Conservation (phyloP, 768 basidiomycete species). For the Aureoboletus auriporus region DNA sequence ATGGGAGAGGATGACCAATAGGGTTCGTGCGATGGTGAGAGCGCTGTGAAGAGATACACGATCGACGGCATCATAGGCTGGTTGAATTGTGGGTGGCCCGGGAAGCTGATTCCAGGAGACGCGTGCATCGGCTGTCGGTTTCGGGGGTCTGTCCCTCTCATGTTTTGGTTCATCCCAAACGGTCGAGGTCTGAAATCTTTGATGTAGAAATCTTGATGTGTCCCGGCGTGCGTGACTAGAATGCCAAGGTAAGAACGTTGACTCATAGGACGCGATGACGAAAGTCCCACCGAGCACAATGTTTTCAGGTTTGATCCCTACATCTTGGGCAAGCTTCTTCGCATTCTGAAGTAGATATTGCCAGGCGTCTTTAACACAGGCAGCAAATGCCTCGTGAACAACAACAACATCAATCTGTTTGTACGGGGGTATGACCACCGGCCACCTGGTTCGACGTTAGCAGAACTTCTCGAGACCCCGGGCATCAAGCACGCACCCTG, state of each 20-base stretch:
- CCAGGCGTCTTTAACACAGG: constrained; percentile 36
- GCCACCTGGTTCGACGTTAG: constrained; percentile 34
- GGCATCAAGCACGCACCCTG: constrained; percentile 25
- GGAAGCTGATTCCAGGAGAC: constrained; percentile 11
- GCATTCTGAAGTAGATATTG: constrained; percentile 32
- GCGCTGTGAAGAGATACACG: constrained; percentile 42
- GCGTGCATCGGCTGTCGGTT: constrained; percentile 14
- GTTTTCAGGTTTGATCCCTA: constrained; percentile 38
- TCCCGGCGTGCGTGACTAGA: constrained; percentile 39
- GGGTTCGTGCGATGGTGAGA: constrained; percentile 29
- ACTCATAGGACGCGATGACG: neutral
- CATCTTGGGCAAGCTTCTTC: constrained; percentile 26
- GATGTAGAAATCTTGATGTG: constrained; percentile 38
- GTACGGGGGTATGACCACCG: constrained; percentile 37
- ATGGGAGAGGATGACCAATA: constrained; percentile 38
- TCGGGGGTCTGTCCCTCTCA: neutral
- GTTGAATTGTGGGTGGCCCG: constrained; percentile 10
- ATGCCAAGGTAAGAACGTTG: neutral
- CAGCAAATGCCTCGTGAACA: constrained; percentile 29
- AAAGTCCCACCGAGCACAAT: constrained; percentile 37
- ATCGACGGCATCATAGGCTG: constrained; percentile 34
- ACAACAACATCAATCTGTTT: constrained; percentile 37
- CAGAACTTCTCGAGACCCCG: neutral
- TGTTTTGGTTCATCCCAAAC: constrained; percentile 11
- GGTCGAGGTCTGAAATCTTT: constrained; percentile 29